These are phyloP conservation scores for Pseudozyma pruni DNA, from an alignment of 1,284 basidiomycete genomes.

Conservation along the genomic window DNA sequence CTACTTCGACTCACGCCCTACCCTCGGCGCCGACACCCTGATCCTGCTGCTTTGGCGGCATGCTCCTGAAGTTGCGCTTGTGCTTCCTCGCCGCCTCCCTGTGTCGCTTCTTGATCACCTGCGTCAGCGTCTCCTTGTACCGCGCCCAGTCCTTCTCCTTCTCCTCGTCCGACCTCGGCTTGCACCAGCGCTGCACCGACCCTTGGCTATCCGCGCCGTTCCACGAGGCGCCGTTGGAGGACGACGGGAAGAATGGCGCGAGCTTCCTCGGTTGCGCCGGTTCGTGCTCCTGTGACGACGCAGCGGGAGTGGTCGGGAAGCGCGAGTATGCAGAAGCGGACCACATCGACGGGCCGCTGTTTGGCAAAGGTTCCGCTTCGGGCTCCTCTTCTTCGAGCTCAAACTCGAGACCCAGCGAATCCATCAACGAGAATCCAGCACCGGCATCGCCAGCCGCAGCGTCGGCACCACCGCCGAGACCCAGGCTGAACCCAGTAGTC, in stretches of 20 bases:
- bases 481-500: conserved; percentile 26
- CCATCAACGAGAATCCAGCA: conserved; percentile 57
- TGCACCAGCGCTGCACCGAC: conserved; percentile 35
- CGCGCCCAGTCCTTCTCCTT: conserved; percentile 40
- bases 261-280: conserved; percentile 7
- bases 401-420: conserved; percentile 50
- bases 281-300: conserved; percentile 2
- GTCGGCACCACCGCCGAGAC: conserved; percentile 3
- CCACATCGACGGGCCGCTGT: neutral
- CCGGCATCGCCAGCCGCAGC: conserved; percentile 10
- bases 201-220: conserved; percentile 14
- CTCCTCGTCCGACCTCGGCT: conserved; percentile 35
- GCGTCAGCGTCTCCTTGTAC: conserved; percentile 47
- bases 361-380: neutral
- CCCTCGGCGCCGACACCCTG: neutral
- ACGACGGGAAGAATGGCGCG: conserved; percentile 17
- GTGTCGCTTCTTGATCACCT: conserved; percentile 57
- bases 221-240: conserved; percentile 13
- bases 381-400: conserved; percentile 46
- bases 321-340: conserved; percentile 4
- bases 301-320: neutral
- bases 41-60: conserved; percentile 7
- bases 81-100: conserved; percentile 59
- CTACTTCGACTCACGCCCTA: no score
- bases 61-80: conserved; percentile 26